Conservation (phyloP, 2,329 filamentous ascomycete species). For the Zasmidium angulare region DNA sequence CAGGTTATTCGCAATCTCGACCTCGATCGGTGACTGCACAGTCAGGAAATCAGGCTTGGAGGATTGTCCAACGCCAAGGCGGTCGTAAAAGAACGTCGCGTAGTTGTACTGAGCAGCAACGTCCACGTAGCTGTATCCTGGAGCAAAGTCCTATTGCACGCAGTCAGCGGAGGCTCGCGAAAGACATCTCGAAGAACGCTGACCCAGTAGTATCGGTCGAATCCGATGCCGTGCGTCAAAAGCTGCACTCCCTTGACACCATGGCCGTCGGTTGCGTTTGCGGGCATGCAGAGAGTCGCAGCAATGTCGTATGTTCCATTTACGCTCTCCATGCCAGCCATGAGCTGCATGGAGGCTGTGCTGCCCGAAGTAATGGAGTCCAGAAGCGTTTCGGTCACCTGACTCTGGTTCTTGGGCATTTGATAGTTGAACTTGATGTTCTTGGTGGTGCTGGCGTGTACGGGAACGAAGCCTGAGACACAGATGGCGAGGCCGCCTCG, state of each 20-base stretch:
- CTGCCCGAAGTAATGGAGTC: slow-evolving; percentile 10
- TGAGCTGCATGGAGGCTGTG: slow-evolving; percentile 7
- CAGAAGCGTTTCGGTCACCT: slow-evolving; percentile 29
- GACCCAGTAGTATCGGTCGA: slow-evolving; percentile 36
- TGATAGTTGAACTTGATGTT: slow-evolving; percentile 31
- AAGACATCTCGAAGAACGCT: neutral
- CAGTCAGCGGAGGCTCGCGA: neutral
- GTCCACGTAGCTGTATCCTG: slow-evolving; percentile 43
- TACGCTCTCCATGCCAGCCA: slow-evolving; percentile 15
- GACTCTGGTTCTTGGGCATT: slow-evolving; percentile 29
- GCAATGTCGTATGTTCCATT: slow-evolving; percentile 16
- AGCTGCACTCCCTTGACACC: slow-evolving; percentile 43
- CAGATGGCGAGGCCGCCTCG: slow-evolving; percentile 32
- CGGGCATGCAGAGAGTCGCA: slow-evolving; percentile 14
- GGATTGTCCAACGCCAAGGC: slow-evolving; percentile 41
- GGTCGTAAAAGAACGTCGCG: slow-evolving; percentile 45
- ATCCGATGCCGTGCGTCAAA: slow-evolving; percentile 43
- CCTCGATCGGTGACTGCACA: slow-evolving; percentile 40
- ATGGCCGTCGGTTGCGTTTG: slow-evolving; percentile 11
- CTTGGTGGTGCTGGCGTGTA: slow-evolving; percentile 25
- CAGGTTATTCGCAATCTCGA: slow-evolving; percentile 39
- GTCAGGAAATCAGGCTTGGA: slow-evolving; percentile 40
- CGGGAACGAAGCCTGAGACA: slow-evolving; percentile 29
- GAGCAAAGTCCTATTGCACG: slow-evolving; percentile 33
- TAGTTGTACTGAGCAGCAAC: slow-evolving; percentile 40